Evolutionary conservation across 768 basidiomycete species (phyloP), one percentile per base, ranked within the genome.

Genomic region (Phaffia australis): DNA sequence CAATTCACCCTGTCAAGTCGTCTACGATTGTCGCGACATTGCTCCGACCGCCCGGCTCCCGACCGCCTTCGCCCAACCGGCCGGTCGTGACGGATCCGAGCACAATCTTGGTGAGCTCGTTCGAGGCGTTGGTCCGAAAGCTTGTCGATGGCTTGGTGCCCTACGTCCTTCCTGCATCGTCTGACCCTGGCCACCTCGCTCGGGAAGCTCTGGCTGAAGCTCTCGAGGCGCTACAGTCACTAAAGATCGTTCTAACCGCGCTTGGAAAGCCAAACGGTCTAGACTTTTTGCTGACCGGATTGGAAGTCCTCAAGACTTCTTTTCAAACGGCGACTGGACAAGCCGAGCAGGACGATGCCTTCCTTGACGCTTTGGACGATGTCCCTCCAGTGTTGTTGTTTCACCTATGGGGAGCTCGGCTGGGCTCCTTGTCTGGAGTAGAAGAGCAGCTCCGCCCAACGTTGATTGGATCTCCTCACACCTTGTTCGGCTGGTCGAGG

Each of bases 291-390:
- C 52, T 63, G 16, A 21, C n/a, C 18, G 67, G 62, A 7, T 63
- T 69, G 52, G 49, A 63, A 42, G 67, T 63, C 25, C 67, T 69
- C 62, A 69, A 67, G 60, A 42, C 35, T 27, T 30, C 46, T 50
- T 55, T 11, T 56, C 56, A 27, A 55, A 51, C 60, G 30, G 42
- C 18, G 47, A 23, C 25, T 25, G 63, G 60, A 29, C 56, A 57
- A 16, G 64, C 51, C 29, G 64, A 58, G 15, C 25, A 35, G 6
- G 64, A 50, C 47, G 64, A 65, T 42, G 64, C 23, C 42, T 63
- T 63, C 62, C 56, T 65, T 32, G 64, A 65, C 49, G 64, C 67
- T 25, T 35, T 69, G 23, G 67, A 69, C 56, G 67, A 69, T 52
- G 67, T 69, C 11, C 67, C 67, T 9, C 62, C 67, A 9, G 42